Percentiles rank a stretch among this genome's conserved stretches.
These are phyloP conservation scores for Yarrowia galli DNA, from an alignment of 1,139 yeast genomes.

Conservation along the genomic window DNA sequence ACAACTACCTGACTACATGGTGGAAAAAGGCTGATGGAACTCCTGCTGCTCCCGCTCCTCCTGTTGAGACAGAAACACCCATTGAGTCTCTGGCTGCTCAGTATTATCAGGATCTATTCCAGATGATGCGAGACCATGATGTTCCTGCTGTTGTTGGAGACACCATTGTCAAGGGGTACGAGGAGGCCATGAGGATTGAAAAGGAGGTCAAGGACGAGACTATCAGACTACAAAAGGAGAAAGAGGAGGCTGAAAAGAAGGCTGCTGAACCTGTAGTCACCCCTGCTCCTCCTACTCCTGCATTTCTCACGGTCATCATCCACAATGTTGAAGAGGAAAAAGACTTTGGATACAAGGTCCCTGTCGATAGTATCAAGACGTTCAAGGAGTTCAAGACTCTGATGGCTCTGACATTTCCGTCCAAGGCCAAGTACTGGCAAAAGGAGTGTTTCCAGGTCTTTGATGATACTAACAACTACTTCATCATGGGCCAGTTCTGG, in stretches of 20 bases:
- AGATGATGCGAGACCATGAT: conserved; percentile 25
- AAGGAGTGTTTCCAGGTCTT: conserved; percentile 30
- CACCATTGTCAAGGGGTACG: conserved; percentile 25
- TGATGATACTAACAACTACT: conserved; percentile 30
- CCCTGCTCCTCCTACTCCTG: background rate
- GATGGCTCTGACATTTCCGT: conserved; percentile 8
- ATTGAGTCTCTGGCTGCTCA: conserved; percentile 21
- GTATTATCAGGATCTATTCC: conserved; percentile 27
- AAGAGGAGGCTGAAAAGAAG: conserved; percentile 14
- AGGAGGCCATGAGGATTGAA: conserved; percentile 24
- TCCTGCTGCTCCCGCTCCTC: background rate
- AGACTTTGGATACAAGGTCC: conserved; percentile 34
- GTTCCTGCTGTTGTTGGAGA: conserved; percentile 15
- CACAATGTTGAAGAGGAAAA: background rate
- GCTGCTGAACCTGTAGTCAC: background rate
- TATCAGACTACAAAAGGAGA: background rate
- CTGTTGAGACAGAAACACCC: background rate
- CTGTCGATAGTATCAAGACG: conserved; percentile 27
- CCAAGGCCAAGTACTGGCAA: conserved; percentile 29
- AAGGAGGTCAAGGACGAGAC: conserved; percentile 26
- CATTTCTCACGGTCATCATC: conserved; percentile 9
- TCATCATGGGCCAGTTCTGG: conserved; percentile 37
- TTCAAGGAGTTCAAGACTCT: conserved; percentile 22
- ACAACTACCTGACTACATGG: background rate
- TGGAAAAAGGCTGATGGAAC: conserved; percentile 1